Evolutionary conservation across 345 rosid species (phyloP), one percentile per base, ranked within the genome.

Genomic region (Kernera saxatilis): DNA sequence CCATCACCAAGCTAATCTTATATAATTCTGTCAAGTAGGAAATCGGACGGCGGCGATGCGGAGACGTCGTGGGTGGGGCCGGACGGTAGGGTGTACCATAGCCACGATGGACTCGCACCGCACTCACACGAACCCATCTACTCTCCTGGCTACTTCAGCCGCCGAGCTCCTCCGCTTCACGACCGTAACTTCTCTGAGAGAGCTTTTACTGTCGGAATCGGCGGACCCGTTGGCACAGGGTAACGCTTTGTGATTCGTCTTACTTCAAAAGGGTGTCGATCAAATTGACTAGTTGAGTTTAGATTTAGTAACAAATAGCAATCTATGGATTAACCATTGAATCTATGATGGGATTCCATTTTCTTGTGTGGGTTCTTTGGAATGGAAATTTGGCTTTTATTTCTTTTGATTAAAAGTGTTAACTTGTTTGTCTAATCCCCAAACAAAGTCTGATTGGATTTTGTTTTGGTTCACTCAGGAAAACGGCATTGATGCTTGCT

Each of bases 171-270:
- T 6, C 97, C 96, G 4, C 81, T 91, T 63, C 45, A 79, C 36
- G 68, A 76, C 55, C 84, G 99, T 69, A 82, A 88, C 81, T 91
- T 91, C 79, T 82, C 70, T 41, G 99, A 94, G 80, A 79, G 99
- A 75, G 99, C 97, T 56, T 91, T 94, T 72, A 94, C 96, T 27
- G 83, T 91, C 61, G 97, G 99, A 45, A 94, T 94, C 58, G 99
- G 97, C 22, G 97, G 99, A 33, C 99, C 95, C 69, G 97, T 91
- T 55, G 99, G 97, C 52, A 91, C 99, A 15, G 97, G 98, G 98
- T 92, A 88, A 6, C 44, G 5, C 22, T 18, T 41, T 58, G 11
- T 26, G 17, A 2, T 50, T 57, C 26, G 2, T 57, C 63, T 50
- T 57, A 35, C 15, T 19, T 19, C 0, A 13, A 57, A 14, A 23